phyloP scores from a whole-genome alignment of 768 basidiomycete genomes.

The Lactarius indigo region DNA sequence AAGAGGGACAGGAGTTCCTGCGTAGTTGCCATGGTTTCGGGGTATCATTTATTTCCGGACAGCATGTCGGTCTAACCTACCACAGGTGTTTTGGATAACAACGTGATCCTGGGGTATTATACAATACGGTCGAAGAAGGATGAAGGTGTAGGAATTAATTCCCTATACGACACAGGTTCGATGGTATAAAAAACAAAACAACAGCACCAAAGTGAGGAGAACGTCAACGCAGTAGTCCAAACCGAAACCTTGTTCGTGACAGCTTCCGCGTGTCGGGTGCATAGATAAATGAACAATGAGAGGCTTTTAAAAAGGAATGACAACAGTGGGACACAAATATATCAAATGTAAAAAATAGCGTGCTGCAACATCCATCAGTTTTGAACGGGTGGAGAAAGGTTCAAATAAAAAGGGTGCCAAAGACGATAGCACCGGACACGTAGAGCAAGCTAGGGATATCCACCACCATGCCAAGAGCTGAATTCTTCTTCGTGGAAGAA shows the following conservation, averaged over 20 bases:
- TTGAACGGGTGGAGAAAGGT: neutral
- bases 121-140: neutral
- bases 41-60: neutral
- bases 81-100: neutral
- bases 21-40: constrained; percentile 11
- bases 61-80: neutral
- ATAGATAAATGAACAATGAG: neutral
- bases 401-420: constrained; percentile 18
- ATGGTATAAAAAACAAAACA: constrained; percentile 6
- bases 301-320: neutral
- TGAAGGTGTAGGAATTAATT: neutral
- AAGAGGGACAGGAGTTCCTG: constrained; percentile 30
- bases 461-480: neutral
- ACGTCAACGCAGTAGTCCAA: constrained; percentile 11
- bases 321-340: neutral
- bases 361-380: neutral
- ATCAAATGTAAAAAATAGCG: neutral
- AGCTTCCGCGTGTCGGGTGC: constrained; percentile 7
- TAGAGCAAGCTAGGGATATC: constrained; percentile 8
- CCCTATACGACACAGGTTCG: neutral
- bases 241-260: constrained; percentile 13
- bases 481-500: constrained; percentile 9
- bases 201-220: neutral
- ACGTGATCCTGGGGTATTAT: constrained; percentile 1
- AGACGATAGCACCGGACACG: constrained; percentile 4